Base-by-base conservation (phyloP, 1,284 basidiomycete species). In the Omphalotus olearius region DNA sequence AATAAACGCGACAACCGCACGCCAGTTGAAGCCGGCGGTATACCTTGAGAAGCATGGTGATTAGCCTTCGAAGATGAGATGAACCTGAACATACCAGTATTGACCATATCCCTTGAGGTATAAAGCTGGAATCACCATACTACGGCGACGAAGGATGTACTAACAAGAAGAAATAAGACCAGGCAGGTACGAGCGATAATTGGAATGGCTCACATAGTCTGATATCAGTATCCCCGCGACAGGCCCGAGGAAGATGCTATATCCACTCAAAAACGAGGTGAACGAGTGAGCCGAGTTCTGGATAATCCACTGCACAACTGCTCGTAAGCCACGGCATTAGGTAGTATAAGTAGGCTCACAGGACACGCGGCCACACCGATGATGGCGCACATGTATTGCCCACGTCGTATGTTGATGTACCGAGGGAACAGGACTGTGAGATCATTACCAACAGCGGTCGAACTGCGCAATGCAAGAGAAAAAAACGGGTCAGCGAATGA, bases 121-220 rank as follows among this genome's bases (percentile, higher is more conserved):
- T 13, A 45, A 16, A n/a, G 26, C 25, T 14, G 43, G 25, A 14
- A 45, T 25, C n/a, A 30, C 25, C 14, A 45, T 25, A n/a, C 30
- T 45, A 9, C 43, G 25, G 16, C 25, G 43, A 45, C 43, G 43
- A 13, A 45, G 43, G 25, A 45, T 45, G 17, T 28, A 45, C 43
- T 45, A 23, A 42, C 14, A 66, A 76, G 61, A 57, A 87, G 84
- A 62, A 88, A 86, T 16, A 76, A 75, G 23, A 83, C 70, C 82
- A 87, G 85, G 57, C 73, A 74, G 48, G 9, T 33, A 16, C 41
- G 18, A 13, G 13, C n/a, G 17, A 16, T 9, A 6, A 26, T 45
- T 9, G 5, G 13, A 23, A 30, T 18, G 26, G 6, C 57, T 3
- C 30, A 52, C 57, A 38, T 37, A 56, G 44, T 58, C 58, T 18